Evolutionary conservation across 345 rosid genomes (phyloP), one percentile per base, ranked within the genome.

Genomic region (Syzygium aqueum): DNA sequence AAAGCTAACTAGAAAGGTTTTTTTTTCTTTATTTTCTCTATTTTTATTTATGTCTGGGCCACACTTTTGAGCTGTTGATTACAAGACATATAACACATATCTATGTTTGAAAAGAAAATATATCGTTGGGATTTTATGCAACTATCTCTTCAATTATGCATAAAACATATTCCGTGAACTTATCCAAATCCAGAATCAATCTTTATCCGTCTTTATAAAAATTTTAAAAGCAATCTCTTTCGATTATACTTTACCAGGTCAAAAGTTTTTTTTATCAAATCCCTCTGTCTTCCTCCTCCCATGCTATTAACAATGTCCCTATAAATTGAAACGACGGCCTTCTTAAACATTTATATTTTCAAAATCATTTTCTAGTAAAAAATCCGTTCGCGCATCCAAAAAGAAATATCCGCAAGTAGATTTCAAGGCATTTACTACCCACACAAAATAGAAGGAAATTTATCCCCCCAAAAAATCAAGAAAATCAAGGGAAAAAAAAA

Each of bases 161-260:
- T 9, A 1, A 21, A 30, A 67, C 46, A 33, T 8, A 67, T 33
- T 73, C 33, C 9, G 3, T 73, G 17, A 21, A 8, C 8, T 33
- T 33, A 73, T 73, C 8, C 11, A 3, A 19, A 33, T 73, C 1
- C 19, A 65, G 3, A 0, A 30, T 16, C 21, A 15, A 28, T 67
- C 46, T 30, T 17, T 33, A 4, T 30, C 3, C 2, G 6, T 73
- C 12, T 33, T 8, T 19, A 33, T 4, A 17, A 30, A 14, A 67
- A 67, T 11, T 53, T 17, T 17, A 33, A 2, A 37, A 17, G 13
- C 7, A 67, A 17, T 67, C 11, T 30, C 19, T 30, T 67, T 1
- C 12, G 0, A 11, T 53, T 6, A 19, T 19, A 53, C 19, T 19
- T 53, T 53, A 7, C 23, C 10, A 2, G 0, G 8, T 19, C 57